Base-by-base conservation (phyloP, 2,329 filamentous ascomycete genomes). In the Neofusicoccum kwambonambiense region DNA sequence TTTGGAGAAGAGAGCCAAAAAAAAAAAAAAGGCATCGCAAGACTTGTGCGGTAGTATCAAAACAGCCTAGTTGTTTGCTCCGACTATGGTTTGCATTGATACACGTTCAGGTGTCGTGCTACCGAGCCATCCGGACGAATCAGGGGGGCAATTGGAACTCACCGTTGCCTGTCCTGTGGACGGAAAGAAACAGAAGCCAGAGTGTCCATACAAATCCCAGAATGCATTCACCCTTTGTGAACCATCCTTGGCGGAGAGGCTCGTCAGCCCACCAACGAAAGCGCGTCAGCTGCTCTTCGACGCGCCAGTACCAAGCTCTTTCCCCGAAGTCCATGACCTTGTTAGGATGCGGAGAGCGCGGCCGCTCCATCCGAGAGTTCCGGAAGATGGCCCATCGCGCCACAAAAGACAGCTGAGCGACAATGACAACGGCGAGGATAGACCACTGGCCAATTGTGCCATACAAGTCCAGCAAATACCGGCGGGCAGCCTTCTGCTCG, bases 391-490 rank as follows among this genome's bases (percentile, higher is more conserved):
- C 39, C 63, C 63, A 65, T 61, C 56, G 37, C 35, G 19, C 15
- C 17, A 80, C 66, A 62, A 78, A 79, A 47, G 71, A 75, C 19
- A 78, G 22, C 66, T 81, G 80, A 56, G 80, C 79, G 2, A 80
- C 65, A 3, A 78, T 68, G 13, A 85, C 69, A 31, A 83, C 74
- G 3, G 82, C 67, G 8, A 87, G 66, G 4, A 82, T 78, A 1
- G 85, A 86, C 67, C 80, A 74, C 72, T 88, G 86, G 15, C 85
- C 86, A 42, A 84, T 75, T n/a, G 78, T 73, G 7, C 84, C 85
- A 62, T 86, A 84, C 57, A 76, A 75, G 69, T 87, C 82, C n/a
- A 89, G 80, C 27, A 83, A 71, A 27, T 80, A 75, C 39, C 85
- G 79, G 41, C 86, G 80, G 31, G 79, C 77, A 52, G 82, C 75